Percentiles rank a stretch among this genome's conserved stretches.
These are phyloP conservation scores for Melaleuca quinquenervia DNA, from an alignment of 345 rosid genomes.

Conservation along the genomic window DNA sequence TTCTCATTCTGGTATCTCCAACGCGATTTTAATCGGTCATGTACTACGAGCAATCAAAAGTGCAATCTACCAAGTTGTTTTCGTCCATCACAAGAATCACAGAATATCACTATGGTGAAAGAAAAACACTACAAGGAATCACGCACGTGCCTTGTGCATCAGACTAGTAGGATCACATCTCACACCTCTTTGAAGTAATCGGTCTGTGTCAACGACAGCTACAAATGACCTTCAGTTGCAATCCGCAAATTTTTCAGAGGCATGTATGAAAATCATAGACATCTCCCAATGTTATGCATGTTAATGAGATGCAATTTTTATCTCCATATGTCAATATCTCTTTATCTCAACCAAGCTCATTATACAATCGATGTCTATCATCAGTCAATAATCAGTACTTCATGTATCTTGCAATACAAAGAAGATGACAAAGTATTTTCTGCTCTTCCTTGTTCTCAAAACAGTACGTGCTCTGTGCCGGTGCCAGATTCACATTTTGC, in stretches of 20 bases:
- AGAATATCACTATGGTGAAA: background rate
- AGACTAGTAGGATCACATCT: background rate
- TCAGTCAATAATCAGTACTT: background rate
- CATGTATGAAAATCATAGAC: background rate
- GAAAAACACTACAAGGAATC: background rate
- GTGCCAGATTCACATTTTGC: background rate
- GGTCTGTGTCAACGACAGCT: background rate
- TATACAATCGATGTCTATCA: background rate
- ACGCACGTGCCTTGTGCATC: background rate
- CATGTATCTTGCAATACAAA: background rate
- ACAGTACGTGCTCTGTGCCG: background rate
- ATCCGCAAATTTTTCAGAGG: background rate
- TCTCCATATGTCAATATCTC: background rate
- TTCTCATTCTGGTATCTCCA: background rate
- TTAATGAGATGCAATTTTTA: background rate
- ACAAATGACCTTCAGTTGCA: background rate
- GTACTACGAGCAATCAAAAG: background rate
- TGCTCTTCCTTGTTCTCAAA: background rate
- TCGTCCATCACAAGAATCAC: background rate
- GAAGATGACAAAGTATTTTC: background rate
- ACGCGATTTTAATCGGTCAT: background rate
- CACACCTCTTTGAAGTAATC: background rate
- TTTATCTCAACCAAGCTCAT: background rate
- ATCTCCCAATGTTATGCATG: background rate
- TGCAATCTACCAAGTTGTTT: background rate